A percentile compares a stretch with the other conserved stretches of the same genome.
Conservation (phyloP, 2,329 filamentous ascomycete species). For the Elsinoe perseae region DNA sequence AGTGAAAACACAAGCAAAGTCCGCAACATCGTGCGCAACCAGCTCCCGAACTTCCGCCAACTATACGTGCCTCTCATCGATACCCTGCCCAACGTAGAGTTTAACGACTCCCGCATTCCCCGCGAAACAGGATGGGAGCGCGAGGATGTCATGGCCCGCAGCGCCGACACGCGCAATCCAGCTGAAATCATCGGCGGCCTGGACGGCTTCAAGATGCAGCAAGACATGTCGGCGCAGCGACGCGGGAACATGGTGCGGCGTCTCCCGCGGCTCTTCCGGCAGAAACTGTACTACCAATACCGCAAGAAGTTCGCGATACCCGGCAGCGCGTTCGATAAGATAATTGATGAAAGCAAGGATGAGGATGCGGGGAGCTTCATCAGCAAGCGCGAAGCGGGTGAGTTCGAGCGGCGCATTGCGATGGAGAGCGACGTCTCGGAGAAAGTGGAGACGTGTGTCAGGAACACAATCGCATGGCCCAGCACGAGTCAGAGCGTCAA, state of each 20-base stretch:
- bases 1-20: conserved; percentile 91
- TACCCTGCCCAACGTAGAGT: conserved; percentile 80
- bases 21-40: conserved; percentile 84
- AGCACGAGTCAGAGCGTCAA: conserved; percentile 84
- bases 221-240: conserved; percentile 88
- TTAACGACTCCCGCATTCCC: conserved; percentile 56
- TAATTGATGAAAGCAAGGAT: conserved; percentile 70
- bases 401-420: conserved; percentile 80
- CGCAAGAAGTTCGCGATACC: conserved; percentile 85
- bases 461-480: conserved; percentile 85
- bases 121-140: conserved; percentile 34
- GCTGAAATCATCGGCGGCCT: conserved; percentile 38
- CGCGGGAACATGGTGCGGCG: conserved; percentile 95
- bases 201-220: conserved; percentile 61
- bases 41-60: conserved; percentile 82
- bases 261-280: conserved; percentile 76
- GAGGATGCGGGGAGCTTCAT: conserved; percentile 56
- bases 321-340: conserved; percentile 69
- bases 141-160: conserved; percentile 24
- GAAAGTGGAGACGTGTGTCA: conserved; percentile 68
- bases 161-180: conserved; percentile 46
- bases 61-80: conserved; percentile 85
- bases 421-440: conserved; percentile 61
- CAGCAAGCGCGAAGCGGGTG: conserved; percentile 66
- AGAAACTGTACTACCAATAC: conserved; percentile 89